Conservation (phyloP, 306 rosid species). For the Fragaria nilgerrensis region DNA sequence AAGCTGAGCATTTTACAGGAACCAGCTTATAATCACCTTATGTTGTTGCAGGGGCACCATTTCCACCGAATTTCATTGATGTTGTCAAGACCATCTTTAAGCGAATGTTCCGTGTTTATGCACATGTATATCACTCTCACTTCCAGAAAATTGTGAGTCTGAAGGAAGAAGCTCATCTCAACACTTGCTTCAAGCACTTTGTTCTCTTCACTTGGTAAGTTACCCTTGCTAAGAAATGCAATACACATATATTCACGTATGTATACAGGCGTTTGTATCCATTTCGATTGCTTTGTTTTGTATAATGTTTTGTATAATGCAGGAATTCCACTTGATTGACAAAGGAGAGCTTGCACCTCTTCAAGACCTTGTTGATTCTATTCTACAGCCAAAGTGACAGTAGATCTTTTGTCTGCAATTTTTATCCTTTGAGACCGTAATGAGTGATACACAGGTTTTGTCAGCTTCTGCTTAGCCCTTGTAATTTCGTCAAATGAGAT, state of each 20-base stretch:
- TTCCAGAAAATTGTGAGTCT: conserved; percentile 76
- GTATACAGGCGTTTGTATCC: background rate
- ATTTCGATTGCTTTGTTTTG: background rate
- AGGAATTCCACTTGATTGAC: conserved; percentile 79
- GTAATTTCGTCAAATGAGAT: conserved; percentile 18
- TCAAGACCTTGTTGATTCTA: conserved; percentile 74
- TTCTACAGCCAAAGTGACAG: conserved; percentile 37
- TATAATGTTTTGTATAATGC: conserved; percentile 31
- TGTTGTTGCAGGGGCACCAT: conserved; percentile 59
- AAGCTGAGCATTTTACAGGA: background rate
- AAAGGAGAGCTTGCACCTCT: conserved; percentile 78
- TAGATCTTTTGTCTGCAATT: background rate
- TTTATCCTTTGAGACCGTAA: background rate
- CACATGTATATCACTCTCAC: conserved; percentile 83
- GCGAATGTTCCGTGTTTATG: conserved; percentile 83
- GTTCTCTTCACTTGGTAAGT: conserved; percentile 84
- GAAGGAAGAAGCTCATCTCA: conserved; percentile 93
- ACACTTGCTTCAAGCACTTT: conserved; percentile 93
- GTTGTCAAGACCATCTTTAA: conserved; percentile 84
- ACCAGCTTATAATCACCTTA: background rate
- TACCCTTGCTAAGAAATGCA: background rate
- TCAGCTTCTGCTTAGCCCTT: conserved; percentile 13
- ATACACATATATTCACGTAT: background rate
- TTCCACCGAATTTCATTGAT: conserved; percentile 68
- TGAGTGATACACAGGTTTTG: conserved; percentile 25